phyloP scores from a whole-genome alignment of 2,329 filamentous ascomycete genomes.

The Monosporascus sp. region DNA sequence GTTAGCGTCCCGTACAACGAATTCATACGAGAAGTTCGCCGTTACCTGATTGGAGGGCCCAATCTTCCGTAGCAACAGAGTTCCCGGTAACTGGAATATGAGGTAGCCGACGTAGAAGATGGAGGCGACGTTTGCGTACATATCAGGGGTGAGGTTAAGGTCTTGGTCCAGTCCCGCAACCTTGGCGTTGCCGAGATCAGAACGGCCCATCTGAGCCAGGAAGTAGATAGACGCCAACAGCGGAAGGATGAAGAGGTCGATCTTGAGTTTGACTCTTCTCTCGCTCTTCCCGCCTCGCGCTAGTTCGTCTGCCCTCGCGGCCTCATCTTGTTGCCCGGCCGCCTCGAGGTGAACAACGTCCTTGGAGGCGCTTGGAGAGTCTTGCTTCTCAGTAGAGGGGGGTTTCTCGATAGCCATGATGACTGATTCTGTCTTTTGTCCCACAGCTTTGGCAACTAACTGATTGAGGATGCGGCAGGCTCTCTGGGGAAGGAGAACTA shows the following conservation, averaged over 20 bases:
- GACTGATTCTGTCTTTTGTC: background rate
- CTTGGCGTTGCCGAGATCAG: constrained; percentile 19
- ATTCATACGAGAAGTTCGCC: no score
- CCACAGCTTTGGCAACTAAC: background rate
- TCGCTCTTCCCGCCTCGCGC: background rate
- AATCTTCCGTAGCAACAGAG: constrained; percentile 16
- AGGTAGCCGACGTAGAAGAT: constrained; percentile 15
- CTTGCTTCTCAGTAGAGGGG: background rate
- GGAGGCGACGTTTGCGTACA: constrained; percentile 16
- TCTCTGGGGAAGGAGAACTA: no score
- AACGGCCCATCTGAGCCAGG: constrained; percentile 11
- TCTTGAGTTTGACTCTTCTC: background rate
- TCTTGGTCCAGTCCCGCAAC: constrained; percentile 18
- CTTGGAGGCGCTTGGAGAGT: background rate
- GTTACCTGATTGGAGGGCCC: constrained; percentile 16
- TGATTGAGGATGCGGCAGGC: background rate
- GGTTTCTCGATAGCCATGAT: background rate
- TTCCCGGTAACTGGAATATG: constrained; percentile 19
- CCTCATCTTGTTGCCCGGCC: background rate
- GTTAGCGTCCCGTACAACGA: background rate
- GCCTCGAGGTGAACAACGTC: background rate
- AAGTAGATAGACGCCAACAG: background rate
- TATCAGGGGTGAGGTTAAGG: constrained; percentile 9
- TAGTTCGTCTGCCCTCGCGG: background rate
- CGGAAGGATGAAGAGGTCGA: background rate